phyloP scores from a whole-genome alignment of 345 rosid genomes.

The Brassica carinata region DNA sequence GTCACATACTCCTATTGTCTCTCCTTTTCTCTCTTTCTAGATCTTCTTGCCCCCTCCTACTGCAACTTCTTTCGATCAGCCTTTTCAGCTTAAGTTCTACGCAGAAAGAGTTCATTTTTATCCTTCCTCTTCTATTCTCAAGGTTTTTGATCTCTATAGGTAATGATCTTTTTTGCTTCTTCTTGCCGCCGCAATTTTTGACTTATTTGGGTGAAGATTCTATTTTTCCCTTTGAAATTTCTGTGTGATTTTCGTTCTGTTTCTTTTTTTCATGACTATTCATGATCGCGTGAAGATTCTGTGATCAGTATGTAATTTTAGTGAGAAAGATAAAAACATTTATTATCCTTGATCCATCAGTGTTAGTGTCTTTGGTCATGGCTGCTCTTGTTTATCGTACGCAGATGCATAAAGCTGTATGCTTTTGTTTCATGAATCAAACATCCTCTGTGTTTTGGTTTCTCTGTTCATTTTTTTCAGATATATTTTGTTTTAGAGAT shows the following conservation, averaged over 20 bases:
- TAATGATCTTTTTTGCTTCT: conserved; percentile 25
- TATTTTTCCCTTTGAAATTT: not conserved
- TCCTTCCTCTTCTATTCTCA: not conserved
- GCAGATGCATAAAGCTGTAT: not conserved
- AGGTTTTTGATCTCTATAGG: conserved; percentile 21
- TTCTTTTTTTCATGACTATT: not conserved
- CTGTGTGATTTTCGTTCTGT: not conserved
- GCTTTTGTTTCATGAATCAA: not conserved
- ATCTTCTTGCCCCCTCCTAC: not conserved
- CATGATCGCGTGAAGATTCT: not conserved
- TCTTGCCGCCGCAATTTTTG: conserved; percentile 22
- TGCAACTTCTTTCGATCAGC: not conserved
- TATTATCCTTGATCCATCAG: not conserved
- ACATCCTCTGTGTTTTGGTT: not conserved
- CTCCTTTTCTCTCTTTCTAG: conserved; percentile 8
- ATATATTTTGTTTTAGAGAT: not conserved
- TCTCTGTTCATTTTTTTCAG: conserved; percentile 5
- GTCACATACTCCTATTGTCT: conserved; percentile 36
- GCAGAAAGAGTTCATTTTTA: not conserved
- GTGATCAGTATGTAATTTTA: not conserved
- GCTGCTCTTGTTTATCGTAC: not conserved
- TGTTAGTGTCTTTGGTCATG: conserved; percentile 15
- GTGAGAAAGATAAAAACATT: not conserved
- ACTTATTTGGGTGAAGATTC: conserved; percentile 1
- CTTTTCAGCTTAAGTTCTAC: not conserved